Conservation (phyloP, 768 basidiomycete species). For the Mycena alexandri region DNA sequence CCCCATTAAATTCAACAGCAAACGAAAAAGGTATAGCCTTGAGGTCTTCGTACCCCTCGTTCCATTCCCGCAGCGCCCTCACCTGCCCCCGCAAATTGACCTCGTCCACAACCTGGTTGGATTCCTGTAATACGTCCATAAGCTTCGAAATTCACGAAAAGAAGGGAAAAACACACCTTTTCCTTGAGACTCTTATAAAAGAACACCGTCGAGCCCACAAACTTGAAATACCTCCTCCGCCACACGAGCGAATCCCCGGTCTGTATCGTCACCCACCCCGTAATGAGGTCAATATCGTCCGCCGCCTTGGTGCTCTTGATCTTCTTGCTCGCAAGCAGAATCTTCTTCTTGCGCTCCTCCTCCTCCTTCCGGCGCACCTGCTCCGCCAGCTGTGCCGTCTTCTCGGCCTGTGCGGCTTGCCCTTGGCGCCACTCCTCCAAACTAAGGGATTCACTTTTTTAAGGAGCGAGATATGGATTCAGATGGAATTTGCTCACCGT, state of each 20-base stretch:
- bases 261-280: slow-evolving; percentile 76
- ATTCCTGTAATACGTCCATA: slow-evolving; percentile 49
- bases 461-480: too few species aligned
- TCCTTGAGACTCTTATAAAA: slow-evolving; percentile 69
- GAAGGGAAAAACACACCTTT: slow-evolving; percentile 31
- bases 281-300: slow-evolving; percentile 47
- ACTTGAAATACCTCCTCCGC: slow-evolving; percentile 75
- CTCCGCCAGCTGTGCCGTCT: slow-evolving; percentile 58
- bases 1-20: slow-evolving; percentile 70
- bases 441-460: too few species aligned
- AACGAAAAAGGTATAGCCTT: slow-evolving; percentile 76
- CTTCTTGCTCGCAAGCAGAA: slow-evolving; percentile 60
- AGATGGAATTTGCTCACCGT: too few species aligned
- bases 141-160: background rate
- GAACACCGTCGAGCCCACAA: slow-evolving; percentile 59
- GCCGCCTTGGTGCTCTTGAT: slow-evolving; percentile 51
- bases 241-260: slow-evolving; percentile 65
- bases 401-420: slow-evolving; percentile 59
- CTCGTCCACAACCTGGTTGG: slow-evolving; percentile 53
- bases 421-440: slow-evolving; percentile 67
- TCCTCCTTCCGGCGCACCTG: slow-evolving; percentile 57
- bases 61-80: slow-evolving; percentile 67
- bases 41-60: slow-evolving; percentile 76
- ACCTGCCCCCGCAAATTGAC: slow-evolving; percentile 63
- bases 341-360: slow-evolving; percentile 59